Evolutionary conservation across 148 eudicot genomes (phyloP).

Genomic region (Fagopyrum tataricum): DNA sequence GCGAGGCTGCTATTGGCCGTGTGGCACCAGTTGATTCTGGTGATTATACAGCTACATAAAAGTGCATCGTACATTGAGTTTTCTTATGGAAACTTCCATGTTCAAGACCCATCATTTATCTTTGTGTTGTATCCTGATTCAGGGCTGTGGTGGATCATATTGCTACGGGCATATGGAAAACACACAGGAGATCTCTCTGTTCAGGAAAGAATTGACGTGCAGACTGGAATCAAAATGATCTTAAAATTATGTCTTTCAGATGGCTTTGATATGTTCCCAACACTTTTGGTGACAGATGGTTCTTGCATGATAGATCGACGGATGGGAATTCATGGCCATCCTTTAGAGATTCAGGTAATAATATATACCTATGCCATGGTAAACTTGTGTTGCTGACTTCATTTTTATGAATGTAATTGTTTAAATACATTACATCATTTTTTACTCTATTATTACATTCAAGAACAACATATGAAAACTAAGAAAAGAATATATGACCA

Average conservation of each 20-base stretch:
- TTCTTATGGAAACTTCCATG: not conserved
- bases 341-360: conserved; percentile 43
- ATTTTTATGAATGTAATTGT: not conserved
- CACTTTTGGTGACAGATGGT: conserved; percentile 54
- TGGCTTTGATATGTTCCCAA: conserved; percentile 62
- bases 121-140: conserved; percentile 4
- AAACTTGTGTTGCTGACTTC: not conserved
- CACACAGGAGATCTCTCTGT: conserved; percentile 44
- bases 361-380: not conserved
- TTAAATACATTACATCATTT: not conserved
- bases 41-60: conserved; percentile 10
- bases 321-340: conserved; percentile 63
- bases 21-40: conserved; percentile 61
- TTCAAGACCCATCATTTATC: not conserved
- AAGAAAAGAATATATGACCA: not conserved
- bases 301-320: conserved; percentile 65
- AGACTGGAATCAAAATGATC: conserved; percentile 59
- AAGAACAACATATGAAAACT: not conserved
- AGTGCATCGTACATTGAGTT: not conserved
- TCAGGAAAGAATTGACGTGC: conserved; percentile 56
- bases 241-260: conserved; percentile 47
- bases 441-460: not conserved
- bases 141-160: conserved; percentile 63
- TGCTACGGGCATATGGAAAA: conserved; percentile 52
- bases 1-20: conserved; percentile 61